These are phyloP conservation scores for Alternaria sp. DNA, from an alignment of 2,329 filamentous ascomycete species.

Conservation along the genomic window DNA sequence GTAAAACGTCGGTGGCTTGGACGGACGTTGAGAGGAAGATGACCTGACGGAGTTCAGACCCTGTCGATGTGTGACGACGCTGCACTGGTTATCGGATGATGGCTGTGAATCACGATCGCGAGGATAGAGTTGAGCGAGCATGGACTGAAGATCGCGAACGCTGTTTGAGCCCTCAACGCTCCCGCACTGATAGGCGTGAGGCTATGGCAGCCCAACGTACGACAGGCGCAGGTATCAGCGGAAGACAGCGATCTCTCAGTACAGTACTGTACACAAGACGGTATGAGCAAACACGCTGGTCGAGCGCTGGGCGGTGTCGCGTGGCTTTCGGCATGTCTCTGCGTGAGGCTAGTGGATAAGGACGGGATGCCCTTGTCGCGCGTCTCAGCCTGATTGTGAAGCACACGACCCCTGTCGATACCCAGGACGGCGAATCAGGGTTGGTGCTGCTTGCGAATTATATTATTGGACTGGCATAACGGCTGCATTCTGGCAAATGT, in stretches of 20 bases:
- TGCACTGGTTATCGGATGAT: not conserved
- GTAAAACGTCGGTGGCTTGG: not conserved
- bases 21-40: not conserved
- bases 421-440: constrained; percentile 28
- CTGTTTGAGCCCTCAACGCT: not conserved
- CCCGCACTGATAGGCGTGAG: not conserved
- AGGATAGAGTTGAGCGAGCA: constrained; percentile 1
- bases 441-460: constrained; percentile 25
- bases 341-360: constrained; percentile 14
- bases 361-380: constrained; percentile 21
- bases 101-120: constrained; percentile 1
- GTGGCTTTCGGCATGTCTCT: constrained; percentile 17
- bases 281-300: constrained; percentile 6
- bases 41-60: not conserved
- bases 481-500: constrained; percentile 33
- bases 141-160: constrained; percentile 7
- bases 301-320: constrained; percentile 5
- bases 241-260: not conserved
- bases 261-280: not conserved
- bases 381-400: constrained; percentile 35
- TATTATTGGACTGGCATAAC: constrained; percentile 39
- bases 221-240: not conserved
- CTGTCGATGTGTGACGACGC: constrained; percentile 2
- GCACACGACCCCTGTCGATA: constrained; percentile 1
- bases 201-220: not conserved